Percentiles rank a stretch among this genome's conserved stretches.
These are phyloP conservation scores for Kodamaea laetipori DNA, from an alignment of 805 yeast species.

Conservation along the genomic window DNA sequence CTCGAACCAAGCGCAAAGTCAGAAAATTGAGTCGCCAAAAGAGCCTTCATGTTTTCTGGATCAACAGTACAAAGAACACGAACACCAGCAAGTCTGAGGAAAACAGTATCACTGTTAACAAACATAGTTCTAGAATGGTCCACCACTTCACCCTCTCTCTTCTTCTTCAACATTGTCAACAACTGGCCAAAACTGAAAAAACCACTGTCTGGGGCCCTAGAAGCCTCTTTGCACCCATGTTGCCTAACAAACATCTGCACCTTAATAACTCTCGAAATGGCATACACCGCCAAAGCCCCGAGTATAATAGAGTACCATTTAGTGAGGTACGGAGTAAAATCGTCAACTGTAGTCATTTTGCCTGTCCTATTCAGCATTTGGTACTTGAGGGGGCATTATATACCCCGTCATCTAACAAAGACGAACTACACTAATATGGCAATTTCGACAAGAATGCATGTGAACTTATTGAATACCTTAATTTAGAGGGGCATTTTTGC, in stretches of 20 bases:
- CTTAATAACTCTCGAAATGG: conserved; percentile 8
- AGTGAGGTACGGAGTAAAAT: conserved; percentile 6
- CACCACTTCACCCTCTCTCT: conserved; percentile 27
- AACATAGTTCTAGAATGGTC: conserved; percentile 21
- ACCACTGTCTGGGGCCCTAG: conserved; percentile 1
- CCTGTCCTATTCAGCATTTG: too few relatives aligned
- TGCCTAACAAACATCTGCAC: conserved; percentile 12
- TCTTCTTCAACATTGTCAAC: conserved; percentile 18
- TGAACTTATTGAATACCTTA: too few relatives aligned
- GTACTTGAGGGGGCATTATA: too few relatives aligned
- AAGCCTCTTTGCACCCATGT: conserved; percentile 18
- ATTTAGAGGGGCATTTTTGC: not conserved
- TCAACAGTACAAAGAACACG: conserved; percentile 24
- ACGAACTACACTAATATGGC: too few relatives aligned
- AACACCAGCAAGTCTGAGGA: conserved; percentile 18
- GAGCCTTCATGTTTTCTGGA: conserved; percentile 30
- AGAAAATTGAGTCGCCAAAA: conserved; percentile 29
- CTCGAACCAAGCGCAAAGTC: conserved; percentile 29
- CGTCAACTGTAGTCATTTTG: conserved; percentile 1
- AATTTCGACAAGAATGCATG: too few relatives aligned
- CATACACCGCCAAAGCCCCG: conserved; percentile 15
- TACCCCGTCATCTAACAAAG: too few relatives aligned
- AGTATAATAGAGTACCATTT: conserved; percentile 17
- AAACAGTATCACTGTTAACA: conserved; percentile 6
- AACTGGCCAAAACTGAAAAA: conserved; percentile 16